Conservation (phyloP, 192 early-diverging fungal species). For the Backusella westeae region DNA sequence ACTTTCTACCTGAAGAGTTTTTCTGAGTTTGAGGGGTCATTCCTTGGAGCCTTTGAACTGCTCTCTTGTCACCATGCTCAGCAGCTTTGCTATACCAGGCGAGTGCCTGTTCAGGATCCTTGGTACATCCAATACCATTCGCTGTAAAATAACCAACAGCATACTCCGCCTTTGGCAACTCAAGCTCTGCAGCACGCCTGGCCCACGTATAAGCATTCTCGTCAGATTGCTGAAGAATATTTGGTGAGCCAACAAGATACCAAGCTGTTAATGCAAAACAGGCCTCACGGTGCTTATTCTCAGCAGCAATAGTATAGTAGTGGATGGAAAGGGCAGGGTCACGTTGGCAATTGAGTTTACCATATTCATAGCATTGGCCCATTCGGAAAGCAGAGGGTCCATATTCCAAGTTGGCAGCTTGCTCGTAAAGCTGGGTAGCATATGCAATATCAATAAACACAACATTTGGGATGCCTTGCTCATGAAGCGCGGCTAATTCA, state of each 20-base stretch:
- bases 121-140: slow-evolving; percentile 53
- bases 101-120: slow-evolving; percentile 48
- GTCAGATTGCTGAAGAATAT: slow-evolving; percentile 48
- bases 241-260: slow-evolving; percentile 56
- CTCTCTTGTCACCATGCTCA: slow-evolving; percentile 54
- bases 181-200: slow-evolving; percentile 49
- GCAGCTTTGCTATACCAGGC: slow-evolving; percentile 65
- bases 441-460: slow-evolving; percentile 59
- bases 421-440: slow-evolving; percentile 53
- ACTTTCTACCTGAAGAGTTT: not conserved
- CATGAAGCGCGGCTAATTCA: slow-evolving; percentile 53
- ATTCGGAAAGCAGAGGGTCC: slow-evolving; percentile 55
- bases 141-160: slow-evolving; percentile 65
- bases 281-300: slow-evolving; percentile 55
- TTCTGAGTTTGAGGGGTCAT: slow-evolving; percentile 29
- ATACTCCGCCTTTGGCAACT: slow-evolving; percentile 55
- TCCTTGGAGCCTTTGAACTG: slow-evolving; percentile 47
- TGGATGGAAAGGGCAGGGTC: slow-evolving; percentile 51
- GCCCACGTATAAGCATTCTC: slow-evolving; percentile 54
- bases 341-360: slow-evolving; percentile 48
- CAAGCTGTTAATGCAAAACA: slow-evolving; percentile 60
- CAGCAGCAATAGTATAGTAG: slow-evolving; percentile 59
- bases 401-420: slow-evolving; percentile 63
- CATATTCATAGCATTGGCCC: slow-evolving; percentile 60
- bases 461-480: slow-evolving; percentile 53